Evolutionary conservation across 140 eudicot genomes (phyloP), one percentile per base, ranked within the genome.

Genomic region (Flaveria floridana): DNA sequence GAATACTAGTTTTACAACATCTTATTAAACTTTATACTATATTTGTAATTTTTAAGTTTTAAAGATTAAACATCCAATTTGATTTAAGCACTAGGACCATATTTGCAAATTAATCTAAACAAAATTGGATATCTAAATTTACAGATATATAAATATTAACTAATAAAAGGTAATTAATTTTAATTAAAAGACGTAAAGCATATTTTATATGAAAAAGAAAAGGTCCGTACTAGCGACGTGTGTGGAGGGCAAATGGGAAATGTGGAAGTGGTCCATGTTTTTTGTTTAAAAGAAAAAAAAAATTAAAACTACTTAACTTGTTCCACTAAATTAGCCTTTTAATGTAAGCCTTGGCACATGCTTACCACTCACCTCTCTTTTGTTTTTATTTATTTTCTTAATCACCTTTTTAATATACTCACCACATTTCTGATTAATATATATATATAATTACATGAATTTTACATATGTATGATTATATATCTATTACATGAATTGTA

Each of bases 311-410:
- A 64, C 18, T 71, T n/a, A 62, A 71, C 50, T 63, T 79, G 61
- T 64, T 64, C 82, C 74, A 72, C 82, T 67, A 52, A 72, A 79
- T 79, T 53, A 52, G 15, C 19, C 74, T 52, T 79, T 79, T 79
- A 79, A 64, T 79, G 73, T 63, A 65, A 61, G 78, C 73, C 52
- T 65, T 51, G 37, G 89, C 88, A 85, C 93, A 87, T 87, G 93
- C 73, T 76, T 50, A 53, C 79, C 89, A 85, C 88, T 83, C 57
- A n/a, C 28, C 47, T 30, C 61, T 44, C 51, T 23, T 52, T 72
- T 47, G 51, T 74, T 71, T 69, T n/a, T 59, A 13, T 57, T 41
- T 41, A 37, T 28, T 28, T 47, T 58, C 46, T 34, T 82, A 30
- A 11, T 15, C 15, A 1, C 34, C 4, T 14, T 58, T 52, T 65